Percentiles rank a stretch among this genome's conserved stretches.
Evolutionary conservation across 371 early-diverging fungal species (phyloP).

Genomic region (Saksenaea oblongispora): DNA sequence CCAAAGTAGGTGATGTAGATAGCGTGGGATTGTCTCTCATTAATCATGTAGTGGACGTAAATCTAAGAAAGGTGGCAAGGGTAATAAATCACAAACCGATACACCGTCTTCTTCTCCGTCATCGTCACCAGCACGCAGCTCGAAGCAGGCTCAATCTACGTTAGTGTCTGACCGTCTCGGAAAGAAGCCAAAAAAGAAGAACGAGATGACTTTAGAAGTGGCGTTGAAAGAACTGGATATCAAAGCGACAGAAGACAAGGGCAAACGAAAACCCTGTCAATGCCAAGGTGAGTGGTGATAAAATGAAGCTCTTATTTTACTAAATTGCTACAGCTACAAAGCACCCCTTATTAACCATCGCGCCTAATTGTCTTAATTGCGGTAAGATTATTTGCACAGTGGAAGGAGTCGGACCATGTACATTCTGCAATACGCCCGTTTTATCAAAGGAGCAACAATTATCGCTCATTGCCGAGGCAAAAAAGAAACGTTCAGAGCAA

Average conservation of each 20-base stretch:
- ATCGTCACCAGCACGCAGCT: not conserved
- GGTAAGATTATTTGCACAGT: slow-evolving; percentile 85
- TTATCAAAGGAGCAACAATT: slow-evolving; percentile 72
- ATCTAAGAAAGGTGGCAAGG: not conserved
- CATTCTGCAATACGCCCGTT: slow-evolving; percentile 76
- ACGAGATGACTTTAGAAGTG: slow-evolving; percentile 47
- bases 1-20: slow-evolving; percentile 27
- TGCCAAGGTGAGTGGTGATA: slow-evolving; percentile 35
- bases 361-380: slow-evolving; percentile 86
- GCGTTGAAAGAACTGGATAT: slow-evolving; percentile 51
- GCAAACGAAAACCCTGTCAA: slow-evolving; percentile 40
- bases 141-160: slow-evolving; percentile 14
- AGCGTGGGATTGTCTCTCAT: not conserved
- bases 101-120: not conserved
- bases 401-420: slow-evolving; percentile 88
- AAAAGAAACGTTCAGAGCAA: slow-evolving; percentile 35
- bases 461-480: slow-evolving; percentile 52
- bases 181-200: slow-evolving; percentile 36
- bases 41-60: slow-evolving; percentile 5
- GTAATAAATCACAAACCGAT: not conserved
- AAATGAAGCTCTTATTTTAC: not conserved
- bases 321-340: slow-evolving; percentile 58
- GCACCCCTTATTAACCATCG: slow-evolving; percentile 74
- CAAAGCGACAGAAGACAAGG: slow-evolving; percentile 25
- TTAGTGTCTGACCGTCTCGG: slow-evolving; percentile 16